A percentile compares a stretch with the other conserved stretches of the same genome.
phyloP scores from a whole-genome alignment of 106 monocot species.

The Cymbidium sinense region DNA sequence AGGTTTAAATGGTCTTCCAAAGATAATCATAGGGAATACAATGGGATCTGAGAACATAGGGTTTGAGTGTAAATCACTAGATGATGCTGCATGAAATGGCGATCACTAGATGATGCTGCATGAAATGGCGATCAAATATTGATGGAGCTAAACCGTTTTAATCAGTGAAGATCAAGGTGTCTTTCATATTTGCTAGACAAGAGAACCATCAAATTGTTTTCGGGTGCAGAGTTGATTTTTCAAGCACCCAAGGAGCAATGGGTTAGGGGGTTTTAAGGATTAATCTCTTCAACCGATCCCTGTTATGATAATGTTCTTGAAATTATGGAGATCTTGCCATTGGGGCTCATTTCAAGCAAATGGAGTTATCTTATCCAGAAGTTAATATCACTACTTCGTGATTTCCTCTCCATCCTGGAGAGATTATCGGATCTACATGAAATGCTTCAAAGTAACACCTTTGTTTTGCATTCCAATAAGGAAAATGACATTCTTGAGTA shows the following conservation, averaged over 20 bases:
- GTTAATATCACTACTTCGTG: conserved; percentile 32
- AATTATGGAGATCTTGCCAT: conserved; percentile 46
- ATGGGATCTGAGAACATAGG: conserved; percentile 6
- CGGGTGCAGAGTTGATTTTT: conserved; percentile 73
- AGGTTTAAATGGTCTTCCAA: conserved; percentile 20
- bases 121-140: conserved; percentile 22
- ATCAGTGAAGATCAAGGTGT: conserved; percentile 52
- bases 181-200: conserved; percentile 61
- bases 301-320: conserved; percentile 37
- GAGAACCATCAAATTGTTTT: conserved; percentile 62
- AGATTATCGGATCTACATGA: conserved; percentile 33
- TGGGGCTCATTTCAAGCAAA: conserved; percentile 43
- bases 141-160: conserved; percentile 24
- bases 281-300: conserved; percentile 31
- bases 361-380: conserved; percentile 43
- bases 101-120: too few relatives aligned
- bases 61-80: not conserved
- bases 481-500: conserved; percentile 3
- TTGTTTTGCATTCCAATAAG: conserved; percentile 6
- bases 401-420: conserved; percentile 36
- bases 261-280: conserved; percentile 39
- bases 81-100: too few relatives aligned
- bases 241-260: conserved; percentile 66
- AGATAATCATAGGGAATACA: conserved; percentile 13
- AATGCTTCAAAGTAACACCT: conserved; percentile 29